Evolutionary conservation across 2,329 filamentous ascomycete genomes (phyloP), one percentile per base, ranked within the genome.

Genomic region (Penicillium italicum): DNA sequence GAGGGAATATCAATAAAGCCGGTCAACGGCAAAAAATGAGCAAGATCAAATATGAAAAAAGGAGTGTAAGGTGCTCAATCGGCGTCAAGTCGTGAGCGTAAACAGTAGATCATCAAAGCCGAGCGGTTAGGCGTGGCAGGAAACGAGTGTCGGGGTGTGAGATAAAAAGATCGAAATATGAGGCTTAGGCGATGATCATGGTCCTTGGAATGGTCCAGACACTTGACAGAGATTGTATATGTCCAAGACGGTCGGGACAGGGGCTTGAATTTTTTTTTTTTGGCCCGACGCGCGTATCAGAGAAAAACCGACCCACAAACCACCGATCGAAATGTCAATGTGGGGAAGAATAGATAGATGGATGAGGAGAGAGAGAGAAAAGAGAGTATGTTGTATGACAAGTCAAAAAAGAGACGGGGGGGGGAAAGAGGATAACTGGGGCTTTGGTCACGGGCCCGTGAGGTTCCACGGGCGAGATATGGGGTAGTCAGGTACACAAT

Each of bases 61-160:
- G 61, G 65, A 70, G 63, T 59, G 68, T 68, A 56, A 59, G 28
- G 41, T 50, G 64, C 69, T 70, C 68, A 59, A 64, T 58, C 58
- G 58, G 65, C 69, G 69, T 72, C 70, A 67, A 72, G 69, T 72
- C 69, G 69, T 66, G 66, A 69, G 69, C 62, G 62, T 64, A 59
- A 65, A 58, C 42, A 60, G 58, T 61, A 52, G 60, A 51, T 69
- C 68, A 67, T 70, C 50, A 64, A 59, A 58, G 45, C 57, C 49
- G 50, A 58, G 22, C 53, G 34, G 53, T 33, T 34, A 33, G 34
- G 11, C 37, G 46, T 38, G 34, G 28, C 33, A 53, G 50, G 49
- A 62, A 66, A 59, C 54, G 62, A 66, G 63, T 56, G 63, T 60
- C 47, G 41, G 42, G 28, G n/a, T n/a, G n/a, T 43, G 49, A 12